Evolutionary conservation across 345 rosid species (phyloP), one percentile per base, ranked within the genome.

Genomic region (Dimocarpus longan): DNA sequence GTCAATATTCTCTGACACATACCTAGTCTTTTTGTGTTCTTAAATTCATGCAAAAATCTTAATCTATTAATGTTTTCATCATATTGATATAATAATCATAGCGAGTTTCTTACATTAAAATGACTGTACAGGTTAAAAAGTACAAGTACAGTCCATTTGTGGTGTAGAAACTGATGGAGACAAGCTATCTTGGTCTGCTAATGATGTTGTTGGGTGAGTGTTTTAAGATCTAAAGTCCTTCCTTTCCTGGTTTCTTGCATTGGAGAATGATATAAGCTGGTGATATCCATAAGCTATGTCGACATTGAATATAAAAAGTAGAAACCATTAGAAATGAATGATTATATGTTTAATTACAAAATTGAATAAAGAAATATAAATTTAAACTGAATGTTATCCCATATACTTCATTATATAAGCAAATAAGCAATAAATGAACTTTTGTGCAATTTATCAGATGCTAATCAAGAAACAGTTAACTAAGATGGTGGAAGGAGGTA

Each of bases 161-260:
- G 7, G 95, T 93, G 60, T 89, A 68, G 98, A 95, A 88, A 89
- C 96, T 48, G 75, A 77, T 10, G 99, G 93, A 71, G 96, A 93
- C 79, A 89, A 89, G 81, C 89, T 93, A 46, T 85, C 93, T 40
- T 93, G 95, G 0, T 92, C 97, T 44, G 72, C 79, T 75, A 91
- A 87, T 78, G 90, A 89, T 67, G 86, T 94, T 42, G 86, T 94
- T 72, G 93, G 97, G 98, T 92, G 71, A 83, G 93, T 60, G 5
- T 46, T 65, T 48, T 77, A 37, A 54, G 48, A 32, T 11, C 67
- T 48, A 64, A 56, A 52, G 18, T 11, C 13, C 42, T 15, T 60
- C 5, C 12, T 26, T 67, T 18, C 15, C 48, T 52, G 21, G 16
- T 40, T 11, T 22, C 43, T 80, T 16, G 2, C 96, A 44, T 59